Conservation (phyloP, 768 basidiomycete species). For the Suillus americanus region DNA sequence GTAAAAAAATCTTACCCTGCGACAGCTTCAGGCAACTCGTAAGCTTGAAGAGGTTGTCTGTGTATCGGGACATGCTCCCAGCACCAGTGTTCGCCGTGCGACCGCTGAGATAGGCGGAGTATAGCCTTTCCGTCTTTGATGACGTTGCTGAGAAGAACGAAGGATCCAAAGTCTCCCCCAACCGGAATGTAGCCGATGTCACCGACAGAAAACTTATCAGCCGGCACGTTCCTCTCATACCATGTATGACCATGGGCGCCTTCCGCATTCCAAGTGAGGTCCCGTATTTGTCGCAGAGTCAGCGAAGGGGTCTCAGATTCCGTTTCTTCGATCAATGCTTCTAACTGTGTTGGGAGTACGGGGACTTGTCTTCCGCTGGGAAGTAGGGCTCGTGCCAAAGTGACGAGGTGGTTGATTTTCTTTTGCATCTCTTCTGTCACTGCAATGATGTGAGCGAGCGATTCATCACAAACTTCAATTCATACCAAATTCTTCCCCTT, state of each 20-base stretch:
- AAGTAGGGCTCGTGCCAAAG: conserved; percentile 39
- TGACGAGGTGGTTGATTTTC: conserved; percentile 41
- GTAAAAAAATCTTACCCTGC: conserved; percentile 29
- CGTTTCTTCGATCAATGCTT: conserved; percentile 34
- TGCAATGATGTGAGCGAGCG: conserved; percentile 12
- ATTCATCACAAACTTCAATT: neutral
- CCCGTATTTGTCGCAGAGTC: conserved; percentile 38
- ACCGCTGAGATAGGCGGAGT: conserved; percentile 22
- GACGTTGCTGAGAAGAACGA: conserved; percentile 41
- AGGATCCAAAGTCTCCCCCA: conserved; percentile 36
- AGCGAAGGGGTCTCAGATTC: conserved; percentile 27
- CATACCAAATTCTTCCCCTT: conserved; percentile 22
- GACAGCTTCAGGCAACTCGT: conserved; percentile 31
- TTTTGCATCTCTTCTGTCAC: conserved; percentile 36
- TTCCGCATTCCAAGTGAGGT: conserved; percentile 34
- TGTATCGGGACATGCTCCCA: conserved; percentile 36
- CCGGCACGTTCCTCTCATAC: conserved; percentile 39
- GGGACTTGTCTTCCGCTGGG: conserved; percentile 34
- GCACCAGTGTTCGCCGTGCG: conserved; percentile 35
- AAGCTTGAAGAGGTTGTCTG: conserved; percentile 34
- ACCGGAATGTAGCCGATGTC: conserved; percentile 45
- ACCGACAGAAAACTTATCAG: conserved; percentile 41
- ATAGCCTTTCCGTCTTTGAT: conserved; percentile 27
- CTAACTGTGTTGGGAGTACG: conserved; percentile 29
- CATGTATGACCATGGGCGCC: conserved; percentile 39